Percentiles rank a stretch among this genome's conserved stretches.
These are phyloP conservation scores for Globisporangium iwayamae DNA, from an alignment of 352 stramenopile genomes.

Conservation along the genomic window DNA sequence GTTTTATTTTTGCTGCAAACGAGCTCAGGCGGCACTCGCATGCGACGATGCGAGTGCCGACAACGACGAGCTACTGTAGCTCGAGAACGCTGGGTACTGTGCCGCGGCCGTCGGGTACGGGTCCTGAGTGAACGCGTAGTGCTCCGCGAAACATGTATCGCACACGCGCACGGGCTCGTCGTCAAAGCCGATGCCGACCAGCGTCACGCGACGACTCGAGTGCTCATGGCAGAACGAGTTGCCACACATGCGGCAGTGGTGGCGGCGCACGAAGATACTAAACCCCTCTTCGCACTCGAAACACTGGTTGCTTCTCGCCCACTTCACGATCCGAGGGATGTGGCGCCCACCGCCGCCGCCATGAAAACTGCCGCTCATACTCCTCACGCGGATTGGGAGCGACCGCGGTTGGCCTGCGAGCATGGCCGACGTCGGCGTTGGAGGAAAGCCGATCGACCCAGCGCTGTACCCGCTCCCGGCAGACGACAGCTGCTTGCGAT, in stretches of 20 bases:
- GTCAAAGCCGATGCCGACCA: constrained; percentile 79
- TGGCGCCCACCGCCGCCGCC: constrained; percentile 15
- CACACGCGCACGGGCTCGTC: constrained; percentile 83
- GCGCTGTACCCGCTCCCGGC: constrained; percentile 27
- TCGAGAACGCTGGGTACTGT: constrained; percentile 11
- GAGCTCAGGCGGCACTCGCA: constrained; percentile 11
- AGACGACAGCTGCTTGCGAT: constrained; percentile 34
- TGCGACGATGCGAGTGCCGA: constrained; percentile 15
- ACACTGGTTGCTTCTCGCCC: constrained; percentile 75
- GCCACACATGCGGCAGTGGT: constrained; percentile 86
- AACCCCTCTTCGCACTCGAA: constrained; percentile 84
- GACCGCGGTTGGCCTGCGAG: constrained; percentile 10
- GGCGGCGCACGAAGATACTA: constrained; percentile 77
- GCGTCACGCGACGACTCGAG: constrained; percentile 67
- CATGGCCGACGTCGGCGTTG: constrained; percentile 12
- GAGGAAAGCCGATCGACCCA: constrained; percentile 22
- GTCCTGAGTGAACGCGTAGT: constrained; percentile 43
- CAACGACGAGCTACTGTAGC: constrained; percentile 12
- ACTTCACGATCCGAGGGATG: constrained; percentile 72
- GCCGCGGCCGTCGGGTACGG: constrained; percentile 12
- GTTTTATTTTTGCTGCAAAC: neutral
- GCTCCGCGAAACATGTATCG: constrained; percentile 81
- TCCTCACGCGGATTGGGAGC: constrained; percentile 8
- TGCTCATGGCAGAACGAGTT: constrained; percentile 88
- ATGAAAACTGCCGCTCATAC: constrained; percentile 13